These are phyloP conservation scores for Penicillium decumbens DNA, from an alignment of 2,329 filamentous ascomycete genomes.

Conservation along the genomic window DNA sequence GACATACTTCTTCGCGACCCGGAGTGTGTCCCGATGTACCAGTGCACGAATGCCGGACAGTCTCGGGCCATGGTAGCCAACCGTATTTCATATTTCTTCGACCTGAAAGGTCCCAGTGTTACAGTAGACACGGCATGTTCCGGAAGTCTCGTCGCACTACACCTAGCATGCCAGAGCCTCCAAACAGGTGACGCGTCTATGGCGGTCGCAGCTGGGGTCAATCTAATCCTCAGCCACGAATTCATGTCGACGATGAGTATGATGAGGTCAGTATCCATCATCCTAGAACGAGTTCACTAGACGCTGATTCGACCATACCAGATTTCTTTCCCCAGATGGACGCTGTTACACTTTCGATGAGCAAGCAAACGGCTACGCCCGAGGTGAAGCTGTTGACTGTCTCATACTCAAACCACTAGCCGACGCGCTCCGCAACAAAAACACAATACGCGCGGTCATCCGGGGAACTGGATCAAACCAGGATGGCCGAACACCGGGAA, in stretches of 20 bases:
- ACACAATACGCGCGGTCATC: conserved; percentile 45
- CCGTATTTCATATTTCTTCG: conserved; percentile 32
- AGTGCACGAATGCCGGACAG: conserved; percentile 26
- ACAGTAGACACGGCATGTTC: conserved; percentile 35
- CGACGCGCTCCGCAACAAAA: conserved; percentile 40
- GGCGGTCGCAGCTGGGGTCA: conserved; percentile 25
- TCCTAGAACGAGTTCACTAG: not conserved
- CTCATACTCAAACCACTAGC: conserved; percentile 43
- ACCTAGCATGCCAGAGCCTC: conserved; percentile 31
- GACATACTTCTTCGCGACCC: conserved; percentile 30
- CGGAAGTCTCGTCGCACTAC: conserved; percentile 29
- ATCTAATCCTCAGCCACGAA: conserved; percentile 26
- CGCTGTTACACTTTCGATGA: conserved; percentile 36
- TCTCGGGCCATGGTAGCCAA: conserved; percentile 28
- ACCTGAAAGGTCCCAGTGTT: conserved; percentile 30
- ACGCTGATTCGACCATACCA: not conserved
- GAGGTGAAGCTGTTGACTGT: conserved; percentile 44
- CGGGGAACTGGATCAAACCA: conserved; percentile 41
- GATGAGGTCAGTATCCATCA: conserved; percentile 12
- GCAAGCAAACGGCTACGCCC: conserved; percentile 43
- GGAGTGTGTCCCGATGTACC: conserved; percentile 24
- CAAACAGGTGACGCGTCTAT: conserved; percentile 20
- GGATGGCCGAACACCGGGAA: conserved; percentile 45
- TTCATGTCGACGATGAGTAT: conserved; percentile 26
- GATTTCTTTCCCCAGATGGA: conserved; percentile 28